Evolutionary conservation across 2,329 filamentous ascomycete species (phyloP).

Genomic region (Paecilomyces sp.): DNA sequence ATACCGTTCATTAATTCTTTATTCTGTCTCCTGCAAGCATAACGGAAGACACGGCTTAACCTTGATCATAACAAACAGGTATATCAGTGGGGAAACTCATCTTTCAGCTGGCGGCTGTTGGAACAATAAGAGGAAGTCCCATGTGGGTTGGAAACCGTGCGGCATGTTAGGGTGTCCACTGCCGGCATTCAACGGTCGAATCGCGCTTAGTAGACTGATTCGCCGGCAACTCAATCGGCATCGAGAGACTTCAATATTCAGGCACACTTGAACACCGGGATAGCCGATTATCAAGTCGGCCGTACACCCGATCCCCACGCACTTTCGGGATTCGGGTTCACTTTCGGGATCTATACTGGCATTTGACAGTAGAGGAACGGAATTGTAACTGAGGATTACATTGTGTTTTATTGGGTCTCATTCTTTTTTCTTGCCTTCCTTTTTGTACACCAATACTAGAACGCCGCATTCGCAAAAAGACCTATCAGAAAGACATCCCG

Average conservation of each 20-base stretch:
- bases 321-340: background rate
- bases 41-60: background rate
- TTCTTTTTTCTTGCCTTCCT: background rate
- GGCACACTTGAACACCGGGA: background rate
- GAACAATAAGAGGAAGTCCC: background rate
- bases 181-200: background rate
- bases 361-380: background rate
- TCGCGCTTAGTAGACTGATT: background rate
- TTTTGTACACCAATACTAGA: background rate
- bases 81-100: background rate
- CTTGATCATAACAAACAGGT: background rate
- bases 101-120: background rate
- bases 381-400: background rate
- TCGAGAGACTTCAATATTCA: background rate
- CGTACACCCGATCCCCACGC: background rate
- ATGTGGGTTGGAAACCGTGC: background rate
- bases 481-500: background rate
- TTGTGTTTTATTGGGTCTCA: background rate
- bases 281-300: background rate
- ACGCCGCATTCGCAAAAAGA: background rate
- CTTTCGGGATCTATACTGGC: background rate
- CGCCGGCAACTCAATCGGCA: background rate
- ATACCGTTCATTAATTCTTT: background rate
- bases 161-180: background rate
- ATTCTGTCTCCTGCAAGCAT: background rate